phyloP scores from a whole-genome alignment of 768 basidiomycete genomes.

The Sporobolomyces pararoseus region DNA sequence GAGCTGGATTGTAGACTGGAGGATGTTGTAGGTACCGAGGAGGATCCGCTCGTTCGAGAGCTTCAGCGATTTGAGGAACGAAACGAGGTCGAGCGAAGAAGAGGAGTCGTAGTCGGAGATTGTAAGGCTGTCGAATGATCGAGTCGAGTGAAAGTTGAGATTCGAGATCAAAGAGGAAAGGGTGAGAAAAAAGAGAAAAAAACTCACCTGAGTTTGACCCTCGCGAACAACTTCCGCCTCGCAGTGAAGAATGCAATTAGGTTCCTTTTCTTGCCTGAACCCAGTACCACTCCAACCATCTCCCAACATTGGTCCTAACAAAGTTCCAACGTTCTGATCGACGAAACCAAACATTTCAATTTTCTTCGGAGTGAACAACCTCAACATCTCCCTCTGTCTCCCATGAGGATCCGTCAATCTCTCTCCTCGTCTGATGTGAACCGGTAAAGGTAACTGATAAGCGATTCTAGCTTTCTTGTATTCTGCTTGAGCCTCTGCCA shows the following conservation, averaged over 20 bases:
- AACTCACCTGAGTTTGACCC: slow-evolving; percentile 34
- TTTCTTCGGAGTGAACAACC: slow-evolving; percentile 64
- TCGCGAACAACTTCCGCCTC: slow-evolving; percentile 39
- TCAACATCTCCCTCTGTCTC: slow-evolving; percentile 63
- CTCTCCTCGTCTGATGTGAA: slow-evolving; percentile 17
- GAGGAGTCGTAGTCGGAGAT: slow-evolving; percentile 76
- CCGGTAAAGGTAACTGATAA: slow-evolving; percentile 6
- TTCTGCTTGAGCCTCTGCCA: slow-evolving; percentile 57
- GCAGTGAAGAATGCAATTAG: slow-evolving; percentile 56
- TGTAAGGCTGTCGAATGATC: slow-evolving; percentile 61
- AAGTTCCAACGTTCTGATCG: slow-evolving; percentile 76
- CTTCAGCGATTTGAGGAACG: slow-evolving; percentile 72
- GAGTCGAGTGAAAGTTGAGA: background rate
- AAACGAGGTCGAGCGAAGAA: slow-evolving; percentile 94
- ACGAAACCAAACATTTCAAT: slow-evolving; percentile 75
- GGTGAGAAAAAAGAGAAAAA: background rate
- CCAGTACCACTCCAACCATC: slow-evolving; percentile 68
- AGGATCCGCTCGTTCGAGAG: slow-evolving; percentile 60
- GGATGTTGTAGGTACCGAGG: slow-evolving; percentile 78
- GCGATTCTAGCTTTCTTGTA: slow-evolving; percentile 64
- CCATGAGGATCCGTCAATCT: slow-evolving; percentile 53
- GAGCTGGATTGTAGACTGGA: slow-evolving; percentile 59
- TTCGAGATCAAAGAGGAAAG: background rate
- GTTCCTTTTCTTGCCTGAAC: slow-evolving; percentile 52
- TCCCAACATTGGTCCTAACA: slow-evolving; percentile 76